These are phyloP conservation scores for Paramecium octaurelia DNA, from an alignment of 73 alveolate species.

Conservation along the genomic window DNA sequence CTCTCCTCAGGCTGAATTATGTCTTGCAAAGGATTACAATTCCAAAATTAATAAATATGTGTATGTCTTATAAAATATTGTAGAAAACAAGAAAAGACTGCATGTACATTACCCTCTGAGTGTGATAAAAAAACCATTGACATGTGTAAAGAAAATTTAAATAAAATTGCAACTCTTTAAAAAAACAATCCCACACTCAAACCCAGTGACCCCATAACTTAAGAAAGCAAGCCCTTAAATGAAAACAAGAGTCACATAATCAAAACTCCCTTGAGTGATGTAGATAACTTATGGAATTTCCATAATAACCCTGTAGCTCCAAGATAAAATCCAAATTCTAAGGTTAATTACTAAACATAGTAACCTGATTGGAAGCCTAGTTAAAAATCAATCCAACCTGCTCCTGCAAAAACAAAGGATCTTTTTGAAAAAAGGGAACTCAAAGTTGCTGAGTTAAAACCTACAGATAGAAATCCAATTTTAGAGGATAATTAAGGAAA, in stretches of 20 bases:
- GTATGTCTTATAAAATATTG: neutral
- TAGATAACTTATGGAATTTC: neutral
- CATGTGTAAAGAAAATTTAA: neutral
- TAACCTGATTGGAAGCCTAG: constrained; percentile 38
- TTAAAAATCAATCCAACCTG: neutral
- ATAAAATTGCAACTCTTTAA: neutral
- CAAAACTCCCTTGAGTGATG: constrained; percentile 21
- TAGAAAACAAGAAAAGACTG: neutral
- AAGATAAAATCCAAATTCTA: neutral
- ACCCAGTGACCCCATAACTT: neutral
- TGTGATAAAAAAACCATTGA: neutral
- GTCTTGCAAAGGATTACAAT: constrained; percentile 19
- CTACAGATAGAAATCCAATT: neutral
- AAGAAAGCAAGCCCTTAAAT: neutral
- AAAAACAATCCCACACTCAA: constrained; percentile 21
- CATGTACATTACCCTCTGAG: neutral
- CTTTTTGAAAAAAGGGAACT: constrained; percentile 28
- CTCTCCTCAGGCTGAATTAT: neutral
- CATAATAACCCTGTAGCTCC: neutral
- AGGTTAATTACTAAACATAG: neutral
- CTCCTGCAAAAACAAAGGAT: neutral
- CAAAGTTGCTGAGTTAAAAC: neutral
- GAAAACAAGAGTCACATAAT: neutral
- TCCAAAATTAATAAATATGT: neutral
- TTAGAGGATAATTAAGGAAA: neutral